These are phyloP conservation scores for Geotrichum candidum DNA, from an alignment of 1,139 yeast genomes.

Conservation along the genomic window DNA sequence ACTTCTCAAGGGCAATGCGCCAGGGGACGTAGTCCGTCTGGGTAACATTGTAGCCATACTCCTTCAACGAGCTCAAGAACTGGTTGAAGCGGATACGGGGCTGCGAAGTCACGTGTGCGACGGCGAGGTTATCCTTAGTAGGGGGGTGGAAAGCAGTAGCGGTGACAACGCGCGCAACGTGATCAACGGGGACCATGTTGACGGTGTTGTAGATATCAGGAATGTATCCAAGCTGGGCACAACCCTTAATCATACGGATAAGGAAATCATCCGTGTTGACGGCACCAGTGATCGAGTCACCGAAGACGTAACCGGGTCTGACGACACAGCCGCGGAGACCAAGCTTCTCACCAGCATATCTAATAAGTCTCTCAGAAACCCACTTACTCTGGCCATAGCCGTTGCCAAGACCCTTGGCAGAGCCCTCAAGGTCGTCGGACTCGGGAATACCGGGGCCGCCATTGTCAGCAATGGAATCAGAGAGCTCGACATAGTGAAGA, in stretches of 20 bases:
- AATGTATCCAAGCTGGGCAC: constrained; percentile 75
- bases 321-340: constrained; percentile 87
- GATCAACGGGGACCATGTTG: constrained; percentile 97
- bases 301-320: constrained; percentile 95
- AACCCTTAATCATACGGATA: constrained; percentile 88
- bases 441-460: constrained; percentile 76
- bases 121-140: constrained; percentile 46
- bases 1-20: constrained; percentile 69
- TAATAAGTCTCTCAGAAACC: constrained; percentile 87
- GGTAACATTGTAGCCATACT: constrained; percentile 66
- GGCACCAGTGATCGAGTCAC: constrained; percentile 74
- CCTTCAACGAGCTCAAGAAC: constrained; percentile 57
- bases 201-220: constrained; percentile 86
- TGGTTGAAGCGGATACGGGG: constrained; percentile 81
- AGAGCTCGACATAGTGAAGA: constrained; percentile 66
- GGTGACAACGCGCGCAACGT: constrained; percentile 85
- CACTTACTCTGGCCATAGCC: constrained; percentile 98
- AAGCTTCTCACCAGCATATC: constrained; percentile 70
- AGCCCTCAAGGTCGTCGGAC: constrained; percentile 74
- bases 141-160: constrained; percentile 83
- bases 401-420: constrained; percentile 72
- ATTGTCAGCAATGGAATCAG: constrained; percentile 58
- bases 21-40: constrained; percentile 67
- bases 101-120: constrained; percentile 95
- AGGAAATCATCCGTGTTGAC: constrained; percentile 95